A percentile compares a stretch with the other conserved stretches of the same genome.
Evolutionary conservation across 345 rosid genomes (phyloP).

Genomic region (Gossypium mustelinum): DNA sequence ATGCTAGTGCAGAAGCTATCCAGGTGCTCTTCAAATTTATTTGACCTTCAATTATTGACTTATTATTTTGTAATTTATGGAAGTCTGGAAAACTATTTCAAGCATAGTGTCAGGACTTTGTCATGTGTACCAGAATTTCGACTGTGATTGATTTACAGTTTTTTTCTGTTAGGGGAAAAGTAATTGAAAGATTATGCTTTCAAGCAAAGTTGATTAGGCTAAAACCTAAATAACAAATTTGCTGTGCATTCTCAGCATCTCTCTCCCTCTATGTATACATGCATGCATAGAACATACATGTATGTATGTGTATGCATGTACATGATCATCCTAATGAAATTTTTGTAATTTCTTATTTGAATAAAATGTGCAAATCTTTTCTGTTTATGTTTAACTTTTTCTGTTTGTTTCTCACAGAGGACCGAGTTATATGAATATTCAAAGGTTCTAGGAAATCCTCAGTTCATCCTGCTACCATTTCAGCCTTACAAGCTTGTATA

Average conservation of each 20-base stretch:
- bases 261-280: background rate
- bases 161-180: background rate
- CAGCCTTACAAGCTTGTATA: constrained; percentile 92
- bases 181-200: background rate
- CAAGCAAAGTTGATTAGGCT: background rate
- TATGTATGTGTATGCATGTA: background rate
- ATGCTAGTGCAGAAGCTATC: constrained; percentile 74
- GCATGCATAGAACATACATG: background rate
- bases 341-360: background rate
- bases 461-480: constrained; percentile 74
- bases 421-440: constrained; percentile 96
- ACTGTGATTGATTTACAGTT: background rate
- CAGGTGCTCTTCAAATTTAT: constrained; percentile 47
- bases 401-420: constrained; percentile 49
- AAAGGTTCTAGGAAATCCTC: constrained; percentile 92
- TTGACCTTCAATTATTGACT: background rate
- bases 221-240: background rate
- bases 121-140: background rate
- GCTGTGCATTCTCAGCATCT: background rate
- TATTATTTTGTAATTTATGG: background rate
- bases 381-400: constrained; percentile 3
- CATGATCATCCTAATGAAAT: background rate
- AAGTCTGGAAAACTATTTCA: background rate
- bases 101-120: constrained; percentile 1
- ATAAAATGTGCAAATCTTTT: background rate